Conservation (phyloP, 257 asterid species). For the Linaria vulgaris region DNA sequence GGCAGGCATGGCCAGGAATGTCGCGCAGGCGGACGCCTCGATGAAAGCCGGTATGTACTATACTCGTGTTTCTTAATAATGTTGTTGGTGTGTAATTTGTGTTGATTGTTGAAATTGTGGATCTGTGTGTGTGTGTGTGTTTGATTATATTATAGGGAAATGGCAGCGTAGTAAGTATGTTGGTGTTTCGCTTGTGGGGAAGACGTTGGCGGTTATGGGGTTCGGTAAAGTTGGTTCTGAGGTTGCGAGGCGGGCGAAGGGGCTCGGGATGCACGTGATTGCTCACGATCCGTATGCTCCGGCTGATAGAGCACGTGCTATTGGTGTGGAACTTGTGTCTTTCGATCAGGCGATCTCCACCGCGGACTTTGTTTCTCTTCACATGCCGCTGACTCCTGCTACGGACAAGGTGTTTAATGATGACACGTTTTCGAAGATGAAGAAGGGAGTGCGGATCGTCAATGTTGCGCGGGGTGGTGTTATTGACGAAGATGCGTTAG, state of each 20-base stretch:
- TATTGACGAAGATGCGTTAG: conserved; percentile 92
- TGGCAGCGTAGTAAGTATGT: conserved; percentile 68
- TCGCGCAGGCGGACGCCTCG: conserved; percentile 95
- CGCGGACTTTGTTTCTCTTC: conserved; percentile 88
- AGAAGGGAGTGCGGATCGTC: conserved; percentile 75
- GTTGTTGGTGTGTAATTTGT: no score
- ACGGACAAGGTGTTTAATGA: conserved; percentile 81
- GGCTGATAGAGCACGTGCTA: conserved; percentile 92
- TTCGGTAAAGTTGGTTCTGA: conserved; percentile 86
- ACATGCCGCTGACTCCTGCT: conserved; percentile 95
- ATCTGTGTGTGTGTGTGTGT: not conserved
- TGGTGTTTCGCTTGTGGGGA: conserved; percentile 88
- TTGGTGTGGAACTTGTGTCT: conserved; percentile 85
- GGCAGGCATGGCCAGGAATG: conserved; percentile 81
- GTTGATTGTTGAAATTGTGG: not conserved
- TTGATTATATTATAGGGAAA: conserved; percentile 69
- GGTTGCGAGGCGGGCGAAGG: conserved; percentile 87
- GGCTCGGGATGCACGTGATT: conserved; percentile 89
- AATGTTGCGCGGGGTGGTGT: conserved; percentile 98
- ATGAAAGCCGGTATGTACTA: conserved; percentile 84
- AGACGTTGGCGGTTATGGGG: conserved; percentile 92
- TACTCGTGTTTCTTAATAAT: no score
- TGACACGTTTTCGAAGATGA: conserved; percentile 83
- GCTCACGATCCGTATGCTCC: conserved; percentile 99
- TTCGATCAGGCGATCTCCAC: conserved; percentile 80